Conservation (phyloP, 306 rosid species). For the Medicago truncatula region MtrunA17r5.0-ANR NC_053048.1:42461501-42462000, state of each 20-base stretch:
- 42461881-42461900: conserved; percentile 30
- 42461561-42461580: not conserved
- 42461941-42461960: not conserved
- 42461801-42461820: conserved; percentile 43
- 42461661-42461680: not conserved
- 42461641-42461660: conserved; percentile 27
- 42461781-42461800: conserved; percentile 54
- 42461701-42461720: conserved; percentile 37
- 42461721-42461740: conserved; percentile 41
- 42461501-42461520: conserved; percentile 41
- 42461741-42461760: conserved; percentile 2
- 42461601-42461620: conserved; percentile 2
- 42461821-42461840: conserved; percentile 44
- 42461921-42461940: not conserved
- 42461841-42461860: conserved; percentile 37
- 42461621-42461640: conserved; percentile 8
- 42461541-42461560: not conserved
- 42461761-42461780: conserved; percentile 45
- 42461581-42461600: not conserved
- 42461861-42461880: conserved; percentile 43
- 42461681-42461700: conserved; percentile 30
- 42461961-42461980: conserved; percentile 1
- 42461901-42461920: not conserved
- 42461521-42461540: conserved; percentile 39
- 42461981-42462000: not conserved